These are phyloP conservation scores for Pichia sp. DNA, from an alignment of 1,139 yeast species.

Conservation along the genomic window DNA sequence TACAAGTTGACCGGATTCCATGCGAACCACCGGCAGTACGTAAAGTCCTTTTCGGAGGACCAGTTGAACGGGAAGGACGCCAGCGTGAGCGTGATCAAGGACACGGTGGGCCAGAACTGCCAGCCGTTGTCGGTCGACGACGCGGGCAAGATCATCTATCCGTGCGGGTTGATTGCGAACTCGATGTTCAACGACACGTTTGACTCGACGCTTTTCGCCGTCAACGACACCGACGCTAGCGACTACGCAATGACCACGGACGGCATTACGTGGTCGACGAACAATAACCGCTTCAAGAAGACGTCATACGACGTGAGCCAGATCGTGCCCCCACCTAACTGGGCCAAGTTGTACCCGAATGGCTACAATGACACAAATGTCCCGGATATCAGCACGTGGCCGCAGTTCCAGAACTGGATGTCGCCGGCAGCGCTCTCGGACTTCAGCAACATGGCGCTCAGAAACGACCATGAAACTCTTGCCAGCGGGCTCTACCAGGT, in stretches of 20 bases:
- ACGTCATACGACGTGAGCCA: slow-evolving; percentile 66
- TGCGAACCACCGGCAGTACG: slow-evolving; percentile 93
- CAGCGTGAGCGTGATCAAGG: slow-evolving; percentile 49
- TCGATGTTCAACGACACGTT: slow-evolving; percentile 87
- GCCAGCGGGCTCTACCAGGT: slow-evolving; percentile 67
- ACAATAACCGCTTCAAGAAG: slow-evolving; percentile 70
- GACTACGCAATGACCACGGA: slow-evolving; percentile 60
- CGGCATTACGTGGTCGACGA: slow-evolving; percentile 86
- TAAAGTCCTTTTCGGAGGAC: slow-evolving; percentile 83
- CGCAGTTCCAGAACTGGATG: slow-evolving; percentile 96
- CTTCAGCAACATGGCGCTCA: slow-evolving; percentile 73
- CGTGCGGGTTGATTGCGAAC: slow-evolving; percentile 95
- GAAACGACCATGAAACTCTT: slow-evolving; percentile 67
- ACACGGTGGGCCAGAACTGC: slow-evolving; percentile 78
- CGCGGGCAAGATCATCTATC: slow-evolving; percentile 61
- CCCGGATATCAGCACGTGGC: slow-evolving; percentile 77
- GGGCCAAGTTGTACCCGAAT: slow-evolving; percentile 79
- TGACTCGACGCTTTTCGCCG: slow-evolving; percentile 42
- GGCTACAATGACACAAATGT: slow-evolving; percentile 82
- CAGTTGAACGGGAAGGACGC: slow-evolving; percentile 79
- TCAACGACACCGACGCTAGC: slow-evolving; percentile 39
- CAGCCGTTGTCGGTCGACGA: slow-evolving; percentile 64
- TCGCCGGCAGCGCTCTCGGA: slow-evolving; percentile 85
- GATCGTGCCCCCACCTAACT: slow-evolving; percentile 93
- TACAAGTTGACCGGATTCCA: slow-evolving; percentile 80